These are phyloP conservation scores for Fusarium pseudograminearum DNA, from an alignment of 2,329 filamentous ascomycete genomes.

Conservation along the genomic window DNA sequence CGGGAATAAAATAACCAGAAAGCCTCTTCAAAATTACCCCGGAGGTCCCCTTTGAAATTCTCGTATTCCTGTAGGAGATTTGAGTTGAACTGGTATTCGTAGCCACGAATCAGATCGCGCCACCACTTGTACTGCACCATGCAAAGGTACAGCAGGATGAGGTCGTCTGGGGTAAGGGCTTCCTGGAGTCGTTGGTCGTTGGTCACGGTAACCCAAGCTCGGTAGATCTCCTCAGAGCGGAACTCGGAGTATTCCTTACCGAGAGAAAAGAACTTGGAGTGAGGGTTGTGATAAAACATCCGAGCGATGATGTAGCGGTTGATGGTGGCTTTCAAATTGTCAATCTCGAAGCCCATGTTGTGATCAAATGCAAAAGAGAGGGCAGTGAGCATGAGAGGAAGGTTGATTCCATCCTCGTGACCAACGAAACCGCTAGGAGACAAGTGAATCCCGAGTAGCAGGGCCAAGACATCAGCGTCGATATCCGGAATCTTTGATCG, in stretches of 20 bases:
- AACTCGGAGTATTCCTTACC: constrained; percentile 33
- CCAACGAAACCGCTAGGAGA: constrained; percentile 36
- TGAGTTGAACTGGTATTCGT: not conserved
- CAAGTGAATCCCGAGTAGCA: constrained; percentile 38
- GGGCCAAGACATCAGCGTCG: constrained; percentile 34
- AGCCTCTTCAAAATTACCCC: not conserved
- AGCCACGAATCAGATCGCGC: not conserved
- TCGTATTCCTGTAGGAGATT: not conserved
- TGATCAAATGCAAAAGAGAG: constrained; percentile 27
- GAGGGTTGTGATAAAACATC: constrained; percentile 44
- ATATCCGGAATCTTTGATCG: constrained; percentile 6
- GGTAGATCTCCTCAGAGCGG: constrained; percentile 46
- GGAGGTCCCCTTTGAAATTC: not conserved
- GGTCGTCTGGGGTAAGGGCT: not conserved
- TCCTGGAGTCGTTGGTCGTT: not conserved
- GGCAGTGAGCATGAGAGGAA: constrained; percentile 40
- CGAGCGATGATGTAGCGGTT: constrained; percentile 41
- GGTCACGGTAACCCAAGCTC: constrained; percentile 30
- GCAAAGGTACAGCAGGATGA: constrained; percentile 17
- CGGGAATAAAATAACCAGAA: constrained; percentile 4
- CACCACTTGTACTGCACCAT: constrained; percentile 16
- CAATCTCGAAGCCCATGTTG: constrained; percentile 32
- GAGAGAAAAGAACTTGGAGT: not conserved
- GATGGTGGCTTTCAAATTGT: constrained; percentile 34
- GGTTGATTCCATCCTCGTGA: constrained; percentile 39